Conservation (phyloP, 2,329 filamentous ascomycete genomes). For the Neobulgaria alba region DNA sequence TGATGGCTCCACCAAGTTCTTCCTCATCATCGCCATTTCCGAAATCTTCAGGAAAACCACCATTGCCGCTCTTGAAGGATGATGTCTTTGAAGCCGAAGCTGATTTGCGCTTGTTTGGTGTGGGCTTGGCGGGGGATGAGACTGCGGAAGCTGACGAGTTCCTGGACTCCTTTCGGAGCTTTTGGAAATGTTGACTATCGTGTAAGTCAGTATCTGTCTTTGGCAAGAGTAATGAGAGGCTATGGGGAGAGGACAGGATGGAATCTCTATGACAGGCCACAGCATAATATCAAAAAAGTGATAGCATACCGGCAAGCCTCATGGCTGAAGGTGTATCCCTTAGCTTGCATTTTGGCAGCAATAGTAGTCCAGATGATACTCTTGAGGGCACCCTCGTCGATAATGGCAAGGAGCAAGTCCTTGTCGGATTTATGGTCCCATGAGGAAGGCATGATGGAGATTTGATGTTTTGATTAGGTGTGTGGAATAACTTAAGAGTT, state of each 20-base stretch:
- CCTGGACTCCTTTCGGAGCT: conserved; percentile 19
- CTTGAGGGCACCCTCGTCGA: conserved; percentile 20
- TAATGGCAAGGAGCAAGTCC: conserved; percentile 25
- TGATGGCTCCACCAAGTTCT: conserved; percentile 6
- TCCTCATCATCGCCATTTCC: conserved; percentile 15
- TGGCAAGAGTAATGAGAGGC: not conserved
- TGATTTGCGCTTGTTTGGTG: not conserved
- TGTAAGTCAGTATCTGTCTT: conserved; percentile 2
- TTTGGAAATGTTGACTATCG: conserved; percentile 27
- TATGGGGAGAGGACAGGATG: not conserved
- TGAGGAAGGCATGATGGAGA: conserved; percentile 12
- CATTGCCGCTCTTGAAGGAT: not conserved
- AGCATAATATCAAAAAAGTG: no score
- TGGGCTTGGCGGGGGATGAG: not conserved
- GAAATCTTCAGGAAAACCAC: conserved; percentile 1
- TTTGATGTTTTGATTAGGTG: not conserved
- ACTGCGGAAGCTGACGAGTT: not conserved
- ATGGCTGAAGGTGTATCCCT: conserved; percentile 21
- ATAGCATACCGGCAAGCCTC: conserved; percentile 26
- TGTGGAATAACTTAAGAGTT: no score
- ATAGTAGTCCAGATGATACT: conserved; percentile 21
- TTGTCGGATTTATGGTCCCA: conserved; percentile 24
- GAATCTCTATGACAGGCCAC: no score
- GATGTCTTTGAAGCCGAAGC: not conserved
- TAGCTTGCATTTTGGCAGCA: conserved; percentile 13